Evolutionary conservation across 2,329 filamentous ascomycete genomes (phyloP), one percentile per base, ranked within the genome.

Genomic region (Penicillium verrucosum): DNA sequence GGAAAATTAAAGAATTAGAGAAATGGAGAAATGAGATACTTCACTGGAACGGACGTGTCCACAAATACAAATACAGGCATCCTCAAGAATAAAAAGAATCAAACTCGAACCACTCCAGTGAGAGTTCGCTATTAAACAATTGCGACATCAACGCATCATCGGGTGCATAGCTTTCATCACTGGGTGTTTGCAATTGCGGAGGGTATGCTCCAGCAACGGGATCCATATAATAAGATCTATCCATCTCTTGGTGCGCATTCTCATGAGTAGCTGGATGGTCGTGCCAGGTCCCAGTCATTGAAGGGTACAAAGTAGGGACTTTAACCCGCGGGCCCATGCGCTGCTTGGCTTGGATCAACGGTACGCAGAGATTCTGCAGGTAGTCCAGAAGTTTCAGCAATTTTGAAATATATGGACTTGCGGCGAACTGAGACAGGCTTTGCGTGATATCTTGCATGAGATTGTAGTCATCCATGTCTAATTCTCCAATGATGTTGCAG

Each of bases 401-500:
- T 43, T 61, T 62, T 1, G 54, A 51, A 1, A 67, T 56, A 29
- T 62, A 62, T 23, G 65, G 61, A 30, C 58, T 64, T 9, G 55
- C 34, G n/a, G 47, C 56, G 23, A 61, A 65, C 25, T 56, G 59
- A 14, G 62, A 58, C 9, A 67, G 43, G 16, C 51, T 58, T 25
- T 61, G 43, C 1, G 52, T 61, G 23, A 67, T 60, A 2, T 60
- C 50, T 32, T 59, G 53, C n/a, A 66, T 54, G 3, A 67, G 49
- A 34, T 41, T 45, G 47, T 65, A 66, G 52, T 67, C 65, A 16
- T 58, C 38, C 29, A 51, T 46, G 30, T 66, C 58, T 7, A 62
- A 14, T 34, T 61, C 57, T n/a, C 57, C 59, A 45, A 67, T 65
- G 21, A 67, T 60, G 47, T 66, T 66, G 57, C 65, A 67, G 40